A percentile compares a stretch with the other conserved stretches of the same genome.
Conservation (phyloP, 352 stramenopile genomes). For the Phytophthora sp. region DNA sequence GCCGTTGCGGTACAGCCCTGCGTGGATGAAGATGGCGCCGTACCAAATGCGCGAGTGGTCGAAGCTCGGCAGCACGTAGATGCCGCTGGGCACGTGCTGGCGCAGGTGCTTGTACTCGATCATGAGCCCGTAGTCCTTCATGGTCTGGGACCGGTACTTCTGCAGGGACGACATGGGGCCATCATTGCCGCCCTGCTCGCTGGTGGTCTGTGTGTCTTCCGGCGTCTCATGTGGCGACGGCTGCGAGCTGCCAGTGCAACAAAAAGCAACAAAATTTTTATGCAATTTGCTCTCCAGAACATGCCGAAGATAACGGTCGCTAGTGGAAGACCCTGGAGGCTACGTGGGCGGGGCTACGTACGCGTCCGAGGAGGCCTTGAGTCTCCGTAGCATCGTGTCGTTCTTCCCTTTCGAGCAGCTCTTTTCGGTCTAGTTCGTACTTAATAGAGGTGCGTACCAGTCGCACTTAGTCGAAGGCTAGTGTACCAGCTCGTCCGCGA, state of each 20-base stretch:
- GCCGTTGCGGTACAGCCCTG: conserved; percentile 94
- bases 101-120: conserved; percentile 98
- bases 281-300: not conserved
- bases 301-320: not conserved
- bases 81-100: conserved; percentile 93
- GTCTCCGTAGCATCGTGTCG: conserved; percentile 63
- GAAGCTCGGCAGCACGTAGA: conserved; percentile 95
- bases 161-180: conserved; percentile 85
- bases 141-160: conserved; percentile 85
- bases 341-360: conserved; percentile 28
- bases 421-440: conserved; percentile 21
- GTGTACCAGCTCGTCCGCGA: not conserved
- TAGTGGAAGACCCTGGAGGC: not conserved
- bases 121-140: conserved; percentile 96
- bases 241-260: conserved; percentile 19
- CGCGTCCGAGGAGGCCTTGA: conserved; percentile 63
- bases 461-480: conserved; percentile 34
- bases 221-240: conserved; percentile 2
- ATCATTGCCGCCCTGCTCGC: conserved; percentile 22
- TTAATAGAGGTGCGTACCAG: conserved; percentile 6
- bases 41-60: conserved; percentile 93
- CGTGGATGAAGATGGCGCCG: conserved; percentile 96
- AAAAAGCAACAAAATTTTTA: conserved; percentile 5
- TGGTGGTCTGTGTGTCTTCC: conserved; percentile 18
- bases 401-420: conserved; percentile 7